Evolutionary conservation across 805 yeast species (phyloP), one percentile per base, ranked within the genome.

Genomic region (Candida easanensis): DNA sequence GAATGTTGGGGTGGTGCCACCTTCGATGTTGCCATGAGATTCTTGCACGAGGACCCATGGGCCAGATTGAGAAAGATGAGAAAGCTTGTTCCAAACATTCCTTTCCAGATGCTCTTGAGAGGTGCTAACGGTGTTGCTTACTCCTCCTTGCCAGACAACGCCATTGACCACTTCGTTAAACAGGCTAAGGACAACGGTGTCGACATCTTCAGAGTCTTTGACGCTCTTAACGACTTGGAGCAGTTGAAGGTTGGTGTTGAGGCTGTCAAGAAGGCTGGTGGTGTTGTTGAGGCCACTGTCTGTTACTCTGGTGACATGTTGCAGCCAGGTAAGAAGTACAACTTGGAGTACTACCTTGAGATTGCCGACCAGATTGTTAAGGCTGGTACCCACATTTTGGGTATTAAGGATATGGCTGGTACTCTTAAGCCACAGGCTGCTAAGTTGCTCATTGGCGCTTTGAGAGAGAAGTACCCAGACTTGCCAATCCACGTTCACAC

Each of bases 1-100:
- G 99, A 93, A 71, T 93, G 99, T 74, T 93, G 99, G 99, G 99
- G 99, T 71, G 99, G 99, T 70, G 99, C 99, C 42, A 93, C 99
- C 30, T 93, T 93, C 60, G 99, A 93, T 63, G 99, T 93, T 42
- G 85, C 96, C 42, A 90, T 93, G 98, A 82, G 99, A 69, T 93
- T 93, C 78, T 76, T 93, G 60, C 88, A 91, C 67, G 99, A 93
- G 74, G 97, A 90, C 66, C 99, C 99, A 53, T 93, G 99, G 99
- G 95, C 79, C 47, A 82, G 99, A 69, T 77, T 93, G 66, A 80
- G 96, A 66, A 77, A 80, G 67, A 74, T 93, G 68, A 81, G 99
- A 69, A 77, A 77, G 60, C 76, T 84, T 45, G 98, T 95, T 50
- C 99, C 99, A 62, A 93, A 93, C 72, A 89, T 93, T 64, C 99